Percentiles rank a stretch among this genome's conserved stretches.
phyloP scores from a whole-genome alignment of 2,329 filamentous ascomycete species.

The Amylocarpus encephaloides region DNA sequence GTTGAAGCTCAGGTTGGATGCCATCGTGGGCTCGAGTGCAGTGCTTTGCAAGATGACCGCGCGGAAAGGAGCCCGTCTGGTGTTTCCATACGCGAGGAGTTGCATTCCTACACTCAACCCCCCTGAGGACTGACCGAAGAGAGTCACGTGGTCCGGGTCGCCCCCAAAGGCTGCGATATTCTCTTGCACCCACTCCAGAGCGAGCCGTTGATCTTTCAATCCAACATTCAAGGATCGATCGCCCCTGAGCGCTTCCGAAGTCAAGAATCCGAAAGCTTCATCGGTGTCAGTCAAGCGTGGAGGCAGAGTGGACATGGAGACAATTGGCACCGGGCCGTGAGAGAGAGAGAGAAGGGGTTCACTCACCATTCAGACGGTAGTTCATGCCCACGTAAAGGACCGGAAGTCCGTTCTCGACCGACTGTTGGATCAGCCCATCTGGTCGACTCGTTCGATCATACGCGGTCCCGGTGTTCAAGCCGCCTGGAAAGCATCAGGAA shows the following conservation, averaged over 20 bases:
- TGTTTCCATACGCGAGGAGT: slow-evolving; percentile 42
- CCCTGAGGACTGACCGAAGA: slow-evolving; percentile 54
- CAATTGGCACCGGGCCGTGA: not conserved
- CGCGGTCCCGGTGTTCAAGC: slow-evolving; percentile 10
- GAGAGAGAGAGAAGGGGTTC: not conserved
- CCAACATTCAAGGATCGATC: slow-evolving; percentile 27
- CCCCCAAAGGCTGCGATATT: slow-evolving; percentile 55
- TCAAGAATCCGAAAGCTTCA: slow-evolving; percentile 60
- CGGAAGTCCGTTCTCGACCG: slow-evolving; percentile 39
- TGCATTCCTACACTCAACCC: slow-evolving; percentile 41
- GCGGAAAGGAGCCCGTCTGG: slow-evolving; percentile 39
- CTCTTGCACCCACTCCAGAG: slow-evolving; percentile 51
- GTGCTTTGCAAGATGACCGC: slow-evolving; percentile 42
- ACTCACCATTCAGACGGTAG: slow-evolving; percentile 37
- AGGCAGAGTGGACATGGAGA: too few relatives aligned
- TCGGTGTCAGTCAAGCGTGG: slow-evolving; percentile 28
- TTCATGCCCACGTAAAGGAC: slow-evolving; percentile 54
- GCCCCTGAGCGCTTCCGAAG: slow-evolving; percentile 42
- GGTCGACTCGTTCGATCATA: slow-evolving; percentile 29
- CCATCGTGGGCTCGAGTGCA: slow-evolving; percentile 45
- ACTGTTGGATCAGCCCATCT: slow-evolving; percentile 41
- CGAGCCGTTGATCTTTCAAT: slow-evolving; percentile 48
- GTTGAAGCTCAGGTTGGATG: slow-evolving; percentile 41
- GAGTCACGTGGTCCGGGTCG: slow-evolving; percentile 47
- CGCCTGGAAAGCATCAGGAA: slow-evolving; percentile 8